These are phyloP conservation scores for Monosporascus ibericus DNA, from an alignment of 2,329 filamentous ascomycete species.

Conservation along the genomic window DNA sequence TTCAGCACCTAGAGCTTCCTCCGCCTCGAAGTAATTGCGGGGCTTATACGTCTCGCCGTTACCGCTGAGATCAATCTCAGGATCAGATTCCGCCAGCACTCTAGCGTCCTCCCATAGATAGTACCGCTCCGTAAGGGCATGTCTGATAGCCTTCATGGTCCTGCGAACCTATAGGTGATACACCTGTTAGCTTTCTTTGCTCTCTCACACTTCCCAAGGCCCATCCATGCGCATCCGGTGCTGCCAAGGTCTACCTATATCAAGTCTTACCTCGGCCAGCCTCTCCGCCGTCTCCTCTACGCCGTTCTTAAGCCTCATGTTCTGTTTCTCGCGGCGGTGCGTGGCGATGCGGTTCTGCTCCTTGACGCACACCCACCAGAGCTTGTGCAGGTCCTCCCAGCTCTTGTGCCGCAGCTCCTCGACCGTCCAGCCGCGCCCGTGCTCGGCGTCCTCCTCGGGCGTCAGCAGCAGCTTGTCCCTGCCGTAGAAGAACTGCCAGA, in stretches of 20 bases:
- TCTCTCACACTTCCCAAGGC: not conserved
- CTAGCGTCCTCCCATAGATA: slow-evolving; percentile 81
- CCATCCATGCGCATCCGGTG: no score
- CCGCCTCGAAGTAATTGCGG: slow-evolving; percentile 29
- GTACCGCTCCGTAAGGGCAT: slow-evolving; percentile 78
- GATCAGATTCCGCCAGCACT: slow-evolving; percentile 57
- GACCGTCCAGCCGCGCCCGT: slow-evolving; percentile 78
- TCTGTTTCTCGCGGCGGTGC: slow-evolving; percentile 59
- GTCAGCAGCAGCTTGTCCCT: slow-evolving; percentile 62
- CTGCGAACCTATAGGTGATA: slow-evolving; percentile 52
- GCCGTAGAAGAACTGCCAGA: slow-evolving; percentile 86
- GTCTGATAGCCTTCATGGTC: slow-evolving; percentile 80
- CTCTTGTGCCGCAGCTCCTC: slow-evolving; percentile 83
- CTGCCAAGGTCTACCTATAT: not conserved
- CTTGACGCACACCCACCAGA: slow-evolving; percentile 93
- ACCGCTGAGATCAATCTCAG: slow-evolving; percentile 56
- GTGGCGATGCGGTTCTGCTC: slow-evolving; percentile 90
- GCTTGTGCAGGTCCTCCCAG: slow-evolving; percentile 84
- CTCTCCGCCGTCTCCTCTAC: slow-evolving; percentile 59
- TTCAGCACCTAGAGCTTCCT: slow-evolving; percentile 12
- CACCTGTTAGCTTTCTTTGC: slow-evolving; percentile 7
- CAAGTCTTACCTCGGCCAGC: slow-evolving; percentile 52
- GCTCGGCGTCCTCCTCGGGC: slow-evolving; percentile 62
- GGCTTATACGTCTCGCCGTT: slow-evolving; percentile 46
- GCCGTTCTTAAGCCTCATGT: slow-evolving; percentile 68